A percentile compares a stretch with the other conserved stretches of the same genome.
Conservation (phyloP, 441 rosid species). For the Adansonia gregorii region DNA sequence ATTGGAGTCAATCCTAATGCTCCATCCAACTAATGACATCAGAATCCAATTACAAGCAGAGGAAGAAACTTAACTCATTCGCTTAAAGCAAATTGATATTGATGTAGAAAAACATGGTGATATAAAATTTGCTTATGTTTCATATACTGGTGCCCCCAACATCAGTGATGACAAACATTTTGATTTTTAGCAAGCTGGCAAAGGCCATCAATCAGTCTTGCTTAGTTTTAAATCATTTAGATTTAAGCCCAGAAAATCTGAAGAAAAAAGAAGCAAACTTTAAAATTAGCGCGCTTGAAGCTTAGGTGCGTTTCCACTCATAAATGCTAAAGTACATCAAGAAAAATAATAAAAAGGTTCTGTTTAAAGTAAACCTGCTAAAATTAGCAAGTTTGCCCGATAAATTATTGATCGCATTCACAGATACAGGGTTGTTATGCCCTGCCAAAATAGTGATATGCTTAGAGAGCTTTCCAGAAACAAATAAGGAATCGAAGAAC, state of each 20-base stretch:
- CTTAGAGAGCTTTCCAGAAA: conserved; percentile 22
- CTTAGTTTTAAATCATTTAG: conserved; percentile 78
- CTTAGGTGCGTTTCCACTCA: conserved; percentile 9
- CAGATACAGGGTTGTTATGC: conserved; percentile 67
- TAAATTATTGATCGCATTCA: conserved; percentile 63
- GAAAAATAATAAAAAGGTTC: conserved; percentile 14
- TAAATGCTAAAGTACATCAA: background rate
- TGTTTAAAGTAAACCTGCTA: conserved; percentile 53
- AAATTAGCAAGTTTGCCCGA: conserved; percentile 65
- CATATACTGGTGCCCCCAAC: conserved; percentile 83
- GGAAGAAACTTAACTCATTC: background rate
- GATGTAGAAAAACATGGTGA: background rate
- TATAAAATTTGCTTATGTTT: conserved; percentile 50
- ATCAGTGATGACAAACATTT: conserved; percentile 71
- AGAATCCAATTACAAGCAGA: conserved; percentile 21
- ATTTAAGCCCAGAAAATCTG: conserved; percentile 83
- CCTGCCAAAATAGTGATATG: conserved; percentile 49
- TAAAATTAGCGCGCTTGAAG: background rate
- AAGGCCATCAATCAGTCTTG: conserved; percentile 65
- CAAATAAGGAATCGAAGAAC: conserved; percentile 16
- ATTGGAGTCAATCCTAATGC: conserved; percentile 64
- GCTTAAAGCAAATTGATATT: conserved; percentile 19
- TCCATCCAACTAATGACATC: conserved; percentile 57
- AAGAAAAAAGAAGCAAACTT: conserved; percentile 6
- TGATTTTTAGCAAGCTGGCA: conserved; percentile 61